Percentiles rank a stretch among this genome's conserved stretches.
Conservation (phyloP, 129 eudicot genomes). For the Glebionis coronaria region DNA sequence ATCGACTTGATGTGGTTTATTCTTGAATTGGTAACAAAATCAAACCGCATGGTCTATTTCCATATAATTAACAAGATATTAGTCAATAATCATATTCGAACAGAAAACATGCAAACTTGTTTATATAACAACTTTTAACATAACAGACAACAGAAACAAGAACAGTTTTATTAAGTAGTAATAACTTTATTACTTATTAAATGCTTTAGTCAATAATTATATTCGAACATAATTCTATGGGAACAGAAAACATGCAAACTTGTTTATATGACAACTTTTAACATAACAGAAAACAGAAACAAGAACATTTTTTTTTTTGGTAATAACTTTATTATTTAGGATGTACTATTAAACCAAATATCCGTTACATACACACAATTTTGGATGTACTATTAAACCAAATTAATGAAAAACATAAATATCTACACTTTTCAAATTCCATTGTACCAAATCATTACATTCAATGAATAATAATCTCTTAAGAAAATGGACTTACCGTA, state of each 20-base stretch:
- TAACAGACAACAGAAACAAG: background rate
- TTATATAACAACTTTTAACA: background rate
- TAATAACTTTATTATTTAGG: background rate
- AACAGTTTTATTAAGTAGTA: constrained; percentile 19
- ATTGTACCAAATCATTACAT: background rate
- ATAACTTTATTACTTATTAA: background rate
- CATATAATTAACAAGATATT: background rate
- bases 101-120: too few relatives aligned
- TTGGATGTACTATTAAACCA: background rate
- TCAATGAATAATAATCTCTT: background rate
- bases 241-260: too few relatives aligned
- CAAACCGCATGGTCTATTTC: constrained; percentile 56
- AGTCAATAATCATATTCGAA: background rate
- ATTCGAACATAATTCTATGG: too few relatives aligned
- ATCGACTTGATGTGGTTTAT: constrained; percentile 37
- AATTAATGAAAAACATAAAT: background rate
- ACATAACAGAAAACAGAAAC: background rate
- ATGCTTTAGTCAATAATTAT: background rate
- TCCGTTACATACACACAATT: constrained; percentile 9
- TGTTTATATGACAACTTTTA: too few relatives aligned
- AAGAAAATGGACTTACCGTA: constrained; percentile 37
- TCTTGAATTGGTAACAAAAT: constrained; percentile 47
- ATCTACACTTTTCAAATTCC: constrained; percentile 13
- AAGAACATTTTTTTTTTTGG: constrained; percentile 11
- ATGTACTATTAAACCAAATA: too few relatives aligned